Evolutionary conservation across 108 stramenopile genomes (phyloP), one percentile per base, ranked within the genome.

Genomic region (Pseudonitzschia pungens): DNA sequence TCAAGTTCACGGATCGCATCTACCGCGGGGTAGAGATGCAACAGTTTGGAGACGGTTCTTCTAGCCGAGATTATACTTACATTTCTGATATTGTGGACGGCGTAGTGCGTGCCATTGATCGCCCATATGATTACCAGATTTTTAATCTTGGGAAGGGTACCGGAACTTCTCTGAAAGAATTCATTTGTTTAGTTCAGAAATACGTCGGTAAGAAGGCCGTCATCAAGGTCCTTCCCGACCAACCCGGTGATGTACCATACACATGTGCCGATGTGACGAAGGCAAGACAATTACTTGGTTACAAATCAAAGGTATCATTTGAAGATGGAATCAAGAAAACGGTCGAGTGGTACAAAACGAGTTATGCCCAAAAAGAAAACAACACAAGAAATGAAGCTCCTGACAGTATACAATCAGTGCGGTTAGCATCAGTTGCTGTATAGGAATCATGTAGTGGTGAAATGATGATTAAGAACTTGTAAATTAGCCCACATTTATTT

Each of bases 1-100:
- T 94, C 92, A 96, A 98, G 86, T 99, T 98, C 76, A 97, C 98
- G 65, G 95, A 98, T 77, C 88, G 96, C 20, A 85, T 99, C 43
- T 86, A 80, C 51, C 84, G 92, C 21, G 99, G 99, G 4, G 54
- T 88, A 58, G 90, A 96, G 73, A 90, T 99, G 52, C 93, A 98
- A 78, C 95, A 97, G 82, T 98, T 96, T 75, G 97, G 97, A 43
- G 96, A 97, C 72, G 98, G 97, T 24, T 83, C 85, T 10, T 81
- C 90, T 16, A 83, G 83, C 33, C 89, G 97, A 33, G 96, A 97
- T 69, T 98, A 96, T 78, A 97, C 96, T 4, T 97, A 97, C 78
- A 91, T 98, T 63, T 83, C 77, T 26, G 96, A 97, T 74, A 94
- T 98, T 72, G 96, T 94, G 26, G 85, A 92, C 56, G 97, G 98